phyloP scores from a whole-genome alignment of 345 rosid species.

The Murraya koenigii region DNA sequence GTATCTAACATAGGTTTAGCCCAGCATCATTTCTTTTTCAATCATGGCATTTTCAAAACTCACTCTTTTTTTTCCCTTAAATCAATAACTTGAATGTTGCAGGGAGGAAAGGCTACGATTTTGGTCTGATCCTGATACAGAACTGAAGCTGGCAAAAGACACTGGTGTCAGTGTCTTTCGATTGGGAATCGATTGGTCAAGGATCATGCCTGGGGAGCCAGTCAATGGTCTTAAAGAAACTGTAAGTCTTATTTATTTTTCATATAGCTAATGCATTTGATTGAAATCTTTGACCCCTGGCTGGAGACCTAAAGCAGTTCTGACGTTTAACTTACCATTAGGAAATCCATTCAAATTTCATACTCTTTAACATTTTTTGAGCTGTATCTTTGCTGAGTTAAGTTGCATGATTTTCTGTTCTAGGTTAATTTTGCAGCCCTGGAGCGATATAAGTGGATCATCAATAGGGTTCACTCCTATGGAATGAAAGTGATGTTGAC shows the following conservation, averaged over 20 bases:
- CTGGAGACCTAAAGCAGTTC: slow-evolving; percentile 1
- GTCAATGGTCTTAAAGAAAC: slow-evolving; percentile 57
- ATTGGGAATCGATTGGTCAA: slow-evolving; percentile 92
- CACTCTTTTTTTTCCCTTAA: slow-evolving; percentile 3
- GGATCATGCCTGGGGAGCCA: slow-evolving; percentile 90
- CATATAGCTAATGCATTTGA: slow-evolving; percentile 10
- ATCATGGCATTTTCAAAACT: not conserved
- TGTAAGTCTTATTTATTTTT: slow-evolving; percentile 46
- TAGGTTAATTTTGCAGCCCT: slow-evolving; percentile 89
- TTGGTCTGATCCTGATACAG: slow-evolving; percentile 97
- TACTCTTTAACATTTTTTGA: not conserved
- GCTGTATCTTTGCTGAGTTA: slow-evolving; percentile 3
- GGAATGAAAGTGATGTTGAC: slow-evolving; percentile 99
- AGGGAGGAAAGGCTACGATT: slow-evolving; percentile 90
- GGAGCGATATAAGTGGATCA: slow-evolving; percentile 87
- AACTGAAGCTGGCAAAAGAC: slow-evolving; percentile 79
- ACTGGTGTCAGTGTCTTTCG: slow-evolving; percentile 80
- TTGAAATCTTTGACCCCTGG: not conserved
- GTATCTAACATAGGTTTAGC: not conserved
- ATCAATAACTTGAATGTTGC: slow-evolving; percentile 29
- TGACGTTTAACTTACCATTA: not conserved
- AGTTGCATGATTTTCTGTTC: slow-evolving; percentile 16
- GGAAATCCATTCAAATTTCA: not conserved
- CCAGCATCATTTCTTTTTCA: not conserved
- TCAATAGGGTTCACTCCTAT: slow-evolving; percentile 61